phyloP scores from a whole-genome alignment of 495 filamentous ascomycete species.

The Parathielavia appendiculata region DNA sequence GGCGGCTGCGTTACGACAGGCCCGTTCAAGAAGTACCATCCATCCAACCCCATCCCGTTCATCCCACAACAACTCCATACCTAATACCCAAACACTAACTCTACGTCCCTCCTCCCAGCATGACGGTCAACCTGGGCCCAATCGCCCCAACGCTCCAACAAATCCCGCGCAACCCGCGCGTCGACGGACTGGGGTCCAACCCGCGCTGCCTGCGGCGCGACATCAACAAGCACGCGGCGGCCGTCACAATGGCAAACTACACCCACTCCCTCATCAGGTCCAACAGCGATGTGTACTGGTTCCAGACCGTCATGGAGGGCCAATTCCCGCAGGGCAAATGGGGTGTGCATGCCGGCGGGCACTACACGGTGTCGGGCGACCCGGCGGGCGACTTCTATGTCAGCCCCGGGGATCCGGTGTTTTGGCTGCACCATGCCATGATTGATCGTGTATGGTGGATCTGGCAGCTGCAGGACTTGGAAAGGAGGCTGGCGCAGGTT shows the following conservation, averaged over 20 bases:
- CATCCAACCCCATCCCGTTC: too few species aligned
- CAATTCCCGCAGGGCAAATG: slow-evolving; percentile 27
- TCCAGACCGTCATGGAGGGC: slow-evolving; percentile 44
- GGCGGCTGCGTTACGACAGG: slow-evolving; percentile 62
- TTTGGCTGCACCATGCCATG: slow-evolving; percentile 64
- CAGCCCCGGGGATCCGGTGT: slow-evolving; percentile 59
- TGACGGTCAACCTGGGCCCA: slow-evolving; percentile 26
- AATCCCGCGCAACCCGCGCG: slow-evolving; percentile 35
- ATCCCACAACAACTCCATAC: background rate
- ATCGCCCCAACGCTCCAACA: slow-evolving; percentile 33
- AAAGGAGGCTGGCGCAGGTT: slow-evolving; percentile 33
- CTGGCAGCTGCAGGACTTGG: slow-evolving; percentile 60
- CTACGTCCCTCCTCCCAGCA: slow-evolving; percentile 9
- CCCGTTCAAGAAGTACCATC: slow-evolving; percentile 47
- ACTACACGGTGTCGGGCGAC: slow-evolving; percentile 43
- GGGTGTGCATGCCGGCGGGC: slow-evolving; percentile 61
- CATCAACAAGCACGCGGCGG: slow-evolving; percentile 50
- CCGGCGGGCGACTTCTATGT: slow-evolving; percentile 51
- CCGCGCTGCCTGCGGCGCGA: slow-evolving; percentile 64
- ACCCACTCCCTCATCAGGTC: slow-evolving; percentile 38
- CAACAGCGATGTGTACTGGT: slow-evolving; percentile 45
- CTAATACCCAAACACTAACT: background rate
- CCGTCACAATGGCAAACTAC: slow-evolving; percentile 31
- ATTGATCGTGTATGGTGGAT: slow-evolving; percentile 65
- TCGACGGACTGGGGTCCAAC: slow-evolving; percentile 43